Base-by-base conservation (phyloP, 2,329 filamentous ascomycete species). In the Venturia effusa region DNA sequence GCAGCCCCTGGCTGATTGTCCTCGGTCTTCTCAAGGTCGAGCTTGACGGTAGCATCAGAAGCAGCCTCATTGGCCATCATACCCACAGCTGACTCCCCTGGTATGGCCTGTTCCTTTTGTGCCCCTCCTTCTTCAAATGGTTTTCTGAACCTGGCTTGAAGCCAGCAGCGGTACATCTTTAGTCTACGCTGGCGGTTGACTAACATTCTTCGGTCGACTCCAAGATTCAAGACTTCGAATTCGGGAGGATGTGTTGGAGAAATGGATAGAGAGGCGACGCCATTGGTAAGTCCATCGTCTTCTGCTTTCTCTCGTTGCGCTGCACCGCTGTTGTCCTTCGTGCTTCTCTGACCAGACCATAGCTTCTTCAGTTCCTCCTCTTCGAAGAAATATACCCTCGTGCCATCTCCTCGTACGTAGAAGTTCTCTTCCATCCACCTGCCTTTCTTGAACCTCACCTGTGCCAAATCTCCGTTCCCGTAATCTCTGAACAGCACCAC, bases 101-200 rank as follows among this genome's bases (percentile, higher is more conserved):
- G 40, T 19, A 43, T 32, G n/a, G 61, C 39, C 27, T 37, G 40
- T 32, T 45, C 22, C n/a, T 62, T 54, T 30, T 62, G 24, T 30
- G 40, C 41, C 30, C 34, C 61, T 4, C 61, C 40, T 24, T 62
- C 19, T 17, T 32, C 39, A 24, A 57, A 72, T 11, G 77, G 73
- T 77, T 92, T 93, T 70, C 81, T 84, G 74, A 94, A 95, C 4
- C 86, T 84, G 37, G 89, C 90, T 75, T 95, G 90, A 74, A 95
- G 84, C 92, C 94, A 99, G 79, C 93, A 97, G 66, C 94, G 86
- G 76, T 97, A 97, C 94, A 99, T 99, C 78, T 97, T 99, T 60
- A 96, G 80, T 76, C 92, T 88, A 71, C 88, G 84, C 63, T 92
- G 90, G 68, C 94, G 85, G 74, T 99, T 99, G 64, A 99, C 91